Evolutionary conservation across 306 rosid species (phyloP).

Genomic region (Prosopis cineraria): DNA sequence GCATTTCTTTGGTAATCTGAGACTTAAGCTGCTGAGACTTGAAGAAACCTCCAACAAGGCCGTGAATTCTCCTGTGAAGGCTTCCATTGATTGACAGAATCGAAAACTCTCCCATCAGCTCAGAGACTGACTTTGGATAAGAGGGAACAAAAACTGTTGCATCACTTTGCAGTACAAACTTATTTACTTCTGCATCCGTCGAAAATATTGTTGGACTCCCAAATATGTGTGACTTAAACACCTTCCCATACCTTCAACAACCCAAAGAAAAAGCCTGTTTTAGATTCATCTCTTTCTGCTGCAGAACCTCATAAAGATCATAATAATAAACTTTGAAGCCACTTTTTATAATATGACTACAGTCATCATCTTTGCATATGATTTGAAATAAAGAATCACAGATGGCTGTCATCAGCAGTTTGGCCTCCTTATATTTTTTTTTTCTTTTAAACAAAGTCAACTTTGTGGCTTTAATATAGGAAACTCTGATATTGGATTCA

Average conservation of each 20-base stretch:
- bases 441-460: no score
- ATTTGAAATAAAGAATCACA: neutral
- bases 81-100: constrained; percentile 14
- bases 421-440: neutral
- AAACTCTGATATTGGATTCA: neutral
- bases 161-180: constrained; percentile 15
- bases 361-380: neutral
- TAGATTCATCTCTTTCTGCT: neutral
- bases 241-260: constrained; percentile 15
- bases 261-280: neutral
- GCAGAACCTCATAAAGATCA: neutral
- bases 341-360: neutral
- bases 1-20: constrained; percentile 86
- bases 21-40: constrained; percentile 84
- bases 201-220: constrained; percentile 10
- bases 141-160: constrained; percentile 8
- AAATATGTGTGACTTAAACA: constrained; percentile 18
- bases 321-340: neutral
- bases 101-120: neutral
- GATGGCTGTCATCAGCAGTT: neutral
- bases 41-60: constrained; percentile 69
- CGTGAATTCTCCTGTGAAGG: constrained; percentile 13
- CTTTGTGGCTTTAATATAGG: neutral
- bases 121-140: constrained; percentile 6
- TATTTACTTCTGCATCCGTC: constrained; percentile 5